These are phyloP conservation scores for Musa acuminata DNA, from an alignment of 176 grass and related monocot species.

Conservation along the genomic window DNA sequence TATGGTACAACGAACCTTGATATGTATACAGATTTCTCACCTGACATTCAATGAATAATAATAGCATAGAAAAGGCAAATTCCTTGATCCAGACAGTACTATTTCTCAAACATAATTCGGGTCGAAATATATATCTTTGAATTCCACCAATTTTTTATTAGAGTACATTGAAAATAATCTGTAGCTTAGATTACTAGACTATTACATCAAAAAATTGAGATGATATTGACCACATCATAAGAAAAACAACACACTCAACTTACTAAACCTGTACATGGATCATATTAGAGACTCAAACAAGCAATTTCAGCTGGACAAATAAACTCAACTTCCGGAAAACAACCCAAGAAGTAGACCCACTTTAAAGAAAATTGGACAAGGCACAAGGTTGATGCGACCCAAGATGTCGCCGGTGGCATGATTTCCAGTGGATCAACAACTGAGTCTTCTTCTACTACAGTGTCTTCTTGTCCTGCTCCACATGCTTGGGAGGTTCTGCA, in stretches of 20 bases:
- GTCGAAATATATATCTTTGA: background rate
- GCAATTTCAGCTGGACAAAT: background rate
- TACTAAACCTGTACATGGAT: background rate
- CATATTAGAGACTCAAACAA: background rate
- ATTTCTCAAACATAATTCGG: background rate
- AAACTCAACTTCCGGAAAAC: background rate
- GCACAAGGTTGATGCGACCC: background rate
- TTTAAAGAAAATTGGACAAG: background rate
- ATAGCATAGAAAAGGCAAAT: background rate
- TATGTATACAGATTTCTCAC: background rate
- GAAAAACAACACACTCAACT: background rate
- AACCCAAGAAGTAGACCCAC: background rate
- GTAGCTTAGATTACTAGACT: background rate
- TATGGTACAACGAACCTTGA: too few relatives aligned
- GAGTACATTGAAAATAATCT: background rate
- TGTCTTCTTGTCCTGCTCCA: constrained; percentile 3
- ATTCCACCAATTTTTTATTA: background rate
- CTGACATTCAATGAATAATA: background rate
- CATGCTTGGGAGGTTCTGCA: constrained; percentile 41
- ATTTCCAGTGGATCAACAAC: background rate
- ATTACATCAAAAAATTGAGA: background rate
- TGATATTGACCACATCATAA: background rate
- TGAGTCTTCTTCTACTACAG: constrained; percentile 16
- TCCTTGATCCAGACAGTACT: background rate
- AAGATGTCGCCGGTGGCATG: background rate